Percentiles rank a stretch among this genome's conserved stretches.
Conservation (phyloP, 2,329 filamentous ascomycete species). For the Proliferodiscus dingleyae region DNA sequence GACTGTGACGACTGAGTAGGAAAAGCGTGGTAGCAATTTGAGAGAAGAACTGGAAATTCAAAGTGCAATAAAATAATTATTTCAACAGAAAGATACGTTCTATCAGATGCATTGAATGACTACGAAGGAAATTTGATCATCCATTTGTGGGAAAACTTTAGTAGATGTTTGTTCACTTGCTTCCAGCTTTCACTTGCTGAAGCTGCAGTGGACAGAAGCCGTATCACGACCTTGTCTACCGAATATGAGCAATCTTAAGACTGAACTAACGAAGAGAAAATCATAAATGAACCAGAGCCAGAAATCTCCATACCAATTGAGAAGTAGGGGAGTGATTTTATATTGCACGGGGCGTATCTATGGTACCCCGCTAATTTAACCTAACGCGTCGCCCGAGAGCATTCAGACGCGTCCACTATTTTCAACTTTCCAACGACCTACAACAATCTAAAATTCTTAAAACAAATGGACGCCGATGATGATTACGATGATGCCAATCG, state of each 20-base stretch:
- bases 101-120: not conserved
- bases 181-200: no score
- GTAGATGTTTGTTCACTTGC: no score
- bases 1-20: conserved; percentile 20
- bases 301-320: no score
- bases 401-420: not conserved
- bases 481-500: conserved; percentile 59
- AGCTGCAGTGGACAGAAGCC: no score
- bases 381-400: not conserved
- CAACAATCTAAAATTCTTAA: not conserved
- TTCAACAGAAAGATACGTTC: not conserved
- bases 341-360: not conserved
- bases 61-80: not conserved
- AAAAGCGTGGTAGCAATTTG: not conserved
- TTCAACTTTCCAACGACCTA: not conserved
- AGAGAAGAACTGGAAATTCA: not conserved
- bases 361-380: not conserved
- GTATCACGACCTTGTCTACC: no score
- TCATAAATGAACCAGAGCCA: no score
- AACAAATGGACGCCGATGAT: conserved; percentile 12
- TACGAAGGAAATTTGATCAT: not conserved
- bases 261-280: no score
- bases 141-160: no score
- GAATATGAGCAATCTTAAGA: no score
- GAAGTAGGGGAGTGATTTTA: no score